These are phyloP conservation scores for Coleophoma cylindrospora DNA, from an alignment of 2,329 filamentous ascomycete genomes.

Conservation along the genomic window DNA sequence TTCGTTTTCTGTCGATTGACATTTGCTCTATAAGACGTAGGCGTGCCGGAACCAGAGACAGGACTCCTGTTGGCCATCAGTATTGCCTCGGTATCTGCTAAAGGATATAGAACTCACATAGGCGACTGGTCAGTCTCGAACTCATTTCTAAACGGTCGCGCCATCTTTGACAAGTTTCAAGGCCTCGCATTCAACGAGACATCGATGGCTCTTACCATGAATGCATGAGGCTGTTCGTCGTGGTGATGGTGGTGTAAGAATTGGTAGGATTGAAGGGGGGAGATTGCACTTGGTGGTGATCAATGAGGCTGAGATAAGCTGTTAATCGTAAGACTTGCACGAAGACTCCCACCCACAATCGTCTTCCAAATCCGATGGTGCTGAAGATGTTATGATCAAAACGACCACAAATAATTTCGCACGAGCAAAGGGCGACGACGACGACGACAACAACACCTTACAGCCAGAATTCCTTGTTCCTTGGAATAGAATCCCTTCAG, in stretches of 20 bases:
- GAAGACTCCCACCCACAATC: not conserved
- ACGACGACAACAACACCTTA: not conserved
- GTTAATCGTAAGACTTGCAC: not conserved
- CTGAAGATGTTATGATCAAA: not conserved
- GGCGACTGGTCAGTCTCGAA: slow-evolving; percentile 22
- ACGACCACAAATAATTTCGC: too few species aligned
- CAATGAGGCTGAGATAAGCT: not conserved
- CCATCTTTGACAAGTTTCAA: slow-evolving; percentile 19
- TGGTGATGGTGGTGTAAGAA: not conserved
- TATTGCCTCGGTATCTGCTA: slow-evolving; percentile 2
- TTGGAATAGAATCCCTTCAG: not conserved
- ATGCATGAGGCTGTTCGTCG: slow-evolving; percentile 4
- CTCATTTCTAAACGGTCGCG: slow-evolving; percentile 23
- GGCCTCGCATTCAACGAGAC: slow-evolving; percentile 11
- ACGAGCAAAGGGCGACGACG: not conserved
- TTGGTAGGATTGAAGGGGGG: not conserved
- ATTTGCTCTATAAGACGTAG: slow-evolving; percentile 66
- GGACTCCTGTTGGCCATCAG: slow-evolving; percentile 13
- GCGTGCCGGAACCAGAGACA: slow-evolving; percentile 15
- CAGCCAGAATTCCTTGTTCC: not conserved
- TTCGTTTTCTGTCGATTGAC: slow-evolving; percentile 85
- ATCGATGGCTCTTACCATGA: slow-evolving; percentile 12
- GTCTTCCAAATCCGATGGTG: not conserved
- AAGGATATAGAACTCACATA: slow-evolving; percentile 14
- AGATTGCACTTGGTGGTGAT: not conserved